phyloP scores from a whole-genome alignment of 768 basidiomycete species.

The Pisolithus microcarpus region DNA sequence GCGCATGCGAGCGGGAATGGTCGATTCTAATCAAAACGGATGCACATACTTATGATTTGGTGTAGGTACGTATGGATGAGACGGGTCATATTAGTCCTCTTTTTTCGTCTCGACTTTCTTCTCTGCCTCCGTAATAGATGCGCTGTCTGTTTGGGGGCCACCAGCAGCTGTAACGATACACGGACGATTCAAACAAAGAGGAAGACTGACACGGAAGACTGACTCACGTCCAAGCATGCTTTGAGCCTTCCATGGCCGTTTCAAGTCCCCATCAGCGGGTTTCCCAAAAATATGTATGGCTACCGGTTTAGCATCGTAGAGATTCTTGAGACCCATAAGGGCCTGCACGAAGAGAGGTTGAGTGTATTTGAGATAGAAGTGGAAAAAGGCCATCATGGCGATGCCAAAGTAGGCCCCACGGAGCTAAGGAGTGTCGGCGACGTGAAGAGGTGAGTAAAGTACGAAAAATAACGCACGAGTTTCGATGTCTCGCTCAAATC shows the following conservation, averaged over 20 bases:
- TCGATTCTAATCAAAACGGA: no score
- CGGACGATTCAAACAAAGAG: neutral
- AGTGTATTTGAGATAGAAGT: constrained; percentile 90
- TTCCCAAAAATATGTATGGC: constrained; percentile 77
- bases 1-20: no score
- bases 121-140: constrained; percentile 82
- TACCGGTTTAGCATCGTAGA: constrained; percentile 82
- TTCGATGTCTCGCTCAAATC: constrained; percentile 86
- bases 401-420: constrained; percentile 65
- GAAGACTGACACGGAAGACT: neutral
- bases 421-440: constrained; percentile 32
- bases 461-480: constrained; percentile 44
- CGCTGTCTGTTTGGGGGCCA: constrained; percentile 83
- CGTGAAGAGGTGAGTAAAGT: neutral
- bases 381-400: constrained; percentile 88
- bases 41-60: neutral
- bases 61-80: neutral
- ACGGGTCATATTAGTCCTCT: constrained; percentile 45
- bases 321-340: constrained; percentile 88
- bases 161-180: constrained; percentile 31
- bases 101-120: constrained; percentile 78
- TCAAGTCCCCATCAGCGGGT: constrained; percentile 76
- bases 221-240: constrained; percentile 66
- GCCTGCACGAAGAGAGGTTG: constrained; percentile 94
- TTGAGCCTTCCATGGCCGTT: constrained; percentile 80